A percentile compares a stretch with the other conserved stretches of the same genome.
Conservation (phyloP, 2,329 filamentous ascomycete species). For the Aspergillus fischeri region DNA sequence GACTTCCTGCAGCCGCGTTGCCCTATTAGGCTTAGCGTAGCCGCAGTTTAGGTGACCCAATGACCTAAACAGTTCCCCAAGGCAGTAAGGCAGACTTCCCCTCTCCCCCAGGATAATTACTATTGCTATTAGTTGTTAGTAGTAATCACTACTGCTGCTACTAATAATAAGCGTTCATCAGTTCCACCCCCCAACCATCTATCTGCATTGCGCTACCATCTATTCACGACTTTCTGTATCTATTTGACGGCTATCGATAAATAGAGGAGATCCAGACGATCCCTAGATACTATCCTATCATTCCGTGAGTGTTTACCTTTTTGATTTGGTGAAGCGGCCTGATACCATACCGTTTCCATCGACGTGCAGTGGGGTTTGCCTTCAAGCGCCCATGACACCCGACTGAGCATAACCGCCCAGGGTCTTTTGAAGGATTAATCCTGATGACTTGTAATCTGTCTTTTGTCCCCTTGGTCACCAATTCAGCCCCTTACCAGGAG, state of each 20-base stretch:
- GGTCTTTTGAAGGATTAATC: slow-evolving; percentile 2
- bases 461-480: neutral
- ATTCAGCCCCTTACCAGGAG: neutral
- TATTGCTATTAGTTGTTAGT: neutral
- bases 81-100: neutral
- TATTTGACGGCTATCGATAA: neutral
- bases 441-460: slow-evolving; percentile 1
- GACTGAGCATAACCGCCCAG: slow-evolving; percentile 5
- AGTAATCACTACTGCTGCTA: slow-evolving; percentile 1
- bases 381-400: slow-evolving; percentile 6
- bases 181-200: slow-evolving; percentile 6
- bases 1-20: neutral
- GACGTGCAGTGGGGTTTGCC: slow-evolving; percentile 14
- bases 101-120: neutral
- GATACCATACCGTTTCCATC: slow-evolving; percentile 6
- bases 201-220: neutral
- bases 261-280: neutral
- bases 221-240: neutral
- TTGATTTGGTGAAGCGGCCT: neutral
- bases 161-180: slow-evolving; percentile 14
- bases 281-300: neutral
- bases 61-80: neutral
- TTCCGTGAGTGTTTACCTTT: slow-evolving; percentile 12
- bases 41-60: neutral
- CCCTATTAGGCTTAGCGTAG: neutral